Conservation (phyloP, 1,139 yeast species). For the Yamadazyma blattariae region DNA sequence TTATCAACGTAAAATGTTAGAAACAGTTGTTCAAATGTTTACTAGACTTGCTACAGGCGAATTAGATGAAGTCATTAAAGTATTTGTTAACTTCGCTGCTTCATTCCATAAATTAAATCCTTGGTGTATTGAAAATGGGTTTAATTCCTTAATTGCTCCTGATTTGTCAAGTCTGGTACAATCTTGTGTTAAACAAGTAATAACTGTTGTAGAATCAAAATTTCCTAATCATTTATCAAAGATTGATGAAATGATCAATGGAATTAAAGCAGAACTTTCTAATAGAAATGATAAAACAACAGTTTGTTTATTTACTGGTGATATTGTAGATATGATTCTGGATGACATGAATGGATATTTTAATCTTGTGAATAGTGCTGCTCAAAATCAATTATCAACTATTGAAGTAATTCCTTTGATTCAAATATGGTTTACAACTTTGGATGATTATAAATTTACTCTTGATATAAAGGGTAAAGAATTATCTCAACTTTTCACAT, state of each 20-base stretch:
- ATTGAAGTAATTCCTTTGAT: not conserved
- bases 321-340: slow-evolving; percentile 11
- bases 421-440: not conserved
- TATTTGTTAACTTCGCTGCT: slow-evolving; percentile 6
- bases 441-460: not conserved
- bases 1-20: slow-evolving; percentile 8
- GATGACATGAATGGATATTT: slow-evolving; percentile 11
- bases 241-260: too few species aligned
- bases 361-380: slow-evolving; percentile 9
- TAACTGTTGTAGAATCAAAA: not conserved
- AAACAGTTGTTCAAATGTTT: not conserved
- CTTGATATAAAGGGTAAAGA: not conserved
- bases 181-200: not conserved
- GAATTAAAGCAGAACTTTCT: too few species aligned
- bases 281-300: too few species aligned
- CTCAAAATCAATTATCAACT: not conserved
- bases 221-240: slow-evolving; percentile 3
- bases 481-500: not conserved
- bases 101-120: slow-evolving; percentile 9
- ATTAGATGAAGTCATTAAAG: not conserved
- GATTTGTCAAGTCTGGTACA: not conserved
- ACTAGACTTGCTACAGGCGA: not conserved
- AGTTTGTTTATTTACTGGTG: slow-evolving; percentile 1
- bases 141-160: slow-evolving; percentile 4
- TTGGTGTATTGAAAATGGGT: slow-evolving; percentile 12